phyloP scores from a whole-genome alignment of 2,329 filamentous ascomycete species.

The Fusarium sp. region DNA sequence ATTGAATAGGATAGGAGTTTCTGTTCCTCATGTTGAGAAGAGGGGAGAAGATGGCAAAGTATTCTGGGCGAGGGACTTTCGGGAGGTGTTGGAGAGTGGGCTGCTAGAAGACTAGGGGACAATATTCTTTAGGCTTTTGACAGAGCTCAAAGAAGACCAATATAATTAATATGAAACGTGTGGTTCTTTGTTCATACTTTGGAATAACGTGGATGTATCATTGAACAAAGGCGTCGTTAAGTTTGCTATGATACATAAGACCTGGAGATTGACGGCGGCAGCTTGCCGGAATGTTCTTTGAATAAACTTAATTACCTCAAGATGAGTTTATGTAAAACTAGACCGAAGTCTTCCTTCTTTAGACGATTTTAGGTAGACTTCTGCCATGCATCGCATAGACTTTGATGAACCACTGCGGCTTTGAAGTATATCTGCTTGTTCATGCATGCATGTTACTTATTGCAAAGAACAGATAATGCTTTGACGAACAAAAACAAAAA shows the following conservation, averaged over 20 bases:
- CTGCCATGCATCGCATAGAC: not conserved
- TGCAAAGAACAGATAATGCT: not conserved
- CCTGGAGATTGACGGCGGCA: not conserved
- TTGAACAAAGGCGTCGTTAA: no score
- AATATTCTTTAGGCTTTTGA: not conserved
- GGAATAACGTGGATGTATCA: no score
- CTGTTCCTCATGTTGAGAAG: constrained; percentile 56
- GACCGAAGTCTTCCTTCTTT: not conserved
- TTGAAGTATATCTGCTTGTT: constrained; percentile 13
- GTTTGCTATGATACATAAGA: no score
- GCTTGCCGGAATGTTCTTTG: constrained; percentile 1
- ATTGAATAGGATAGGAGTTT: constrained; percentile 56
- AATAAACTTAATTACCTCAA: not conserved
- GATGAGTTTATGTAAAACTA: not conserved
- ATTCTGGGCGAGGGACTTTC: constrained; percentile 62
- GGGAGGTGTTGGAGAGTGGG: constrained; percentile 57
- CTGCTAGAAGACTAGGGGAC: constrained; percentile 37
- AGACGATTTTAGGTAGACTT: not conserved
- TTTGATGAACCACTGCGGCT: not conserved
- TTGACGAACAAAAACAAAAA: no score
- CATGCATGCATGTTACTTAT: constrained; percentile 5
- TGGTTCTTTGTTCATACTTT: not conserved
- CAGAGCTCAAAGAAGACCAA: not conserved
- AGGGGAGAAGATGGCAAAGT: constrained; percentile 39
- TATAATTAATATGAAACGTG: not conserved